These are phyloP conservation scores for Euphorbia peplus DNA, from an alignment of 345 rosid species.

Conservation along the genomic window DNA sequence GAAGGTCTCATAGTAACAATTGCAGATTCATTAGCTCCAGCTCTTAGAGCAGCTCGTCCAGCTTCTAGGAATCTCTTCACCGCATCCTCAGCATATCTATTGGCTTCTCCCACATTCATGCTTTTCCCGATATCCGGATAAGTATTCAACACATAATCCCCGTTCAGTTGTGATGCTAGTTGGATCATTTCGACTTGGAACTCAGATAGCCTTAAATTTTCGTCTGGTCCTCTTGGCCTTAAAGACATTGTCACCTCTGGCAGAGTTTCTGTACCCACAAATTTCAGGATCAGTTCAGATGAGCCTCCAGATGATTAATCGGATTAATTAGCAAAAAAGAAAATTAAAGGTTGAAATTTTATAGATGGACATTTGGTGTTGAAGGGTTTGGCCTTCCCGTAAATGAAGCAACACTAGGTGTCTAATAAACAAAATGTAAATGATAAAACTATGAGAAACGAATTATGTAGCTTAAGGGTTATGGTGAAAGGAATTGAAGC, in stretches of 20 bases:
- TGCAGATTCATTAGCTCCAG: slow-evolving; percentile 92
- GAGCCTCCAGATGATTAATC: no score
- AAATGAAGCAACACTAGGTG: slow-evolving; percentile 4
- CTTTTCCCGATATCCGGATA: slow-evolving; percentile 83
- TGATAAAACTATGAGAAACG: background rate
- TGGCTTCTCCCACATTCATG: slow-evolving; percentile 87
- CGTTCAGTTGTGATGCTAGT: slow-evolving; percentile 92
- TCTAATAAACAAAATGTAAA: background rate
- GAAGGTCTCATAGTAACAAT: slow-evolving; percentile 90
- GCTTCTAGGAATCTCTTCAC: slow-evolving; percentile 91
- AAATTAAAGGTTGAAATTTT: background rate
- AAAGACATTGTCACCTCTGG: slow-evolving; percentile 53
- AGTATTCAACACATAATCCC: slow-evolving; percentile 70
- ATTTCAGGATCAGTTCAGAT: slow-evolving; percentile 14
- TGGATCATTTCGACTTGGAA: slow-evolving; percentile 95
- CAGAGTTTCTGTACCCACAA: slow-evolving; percentile 59
- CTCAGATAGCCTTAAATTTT: slow-evolving; percentile 71
- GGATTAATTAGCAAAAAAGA: no score
- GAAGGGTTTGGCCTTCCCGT: background rate
- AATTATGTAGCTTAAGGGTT: background rate
- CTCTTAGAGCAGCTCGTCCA: slow-evolving; percentile 76
- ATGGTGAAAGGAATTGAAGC: slow-evolving; percentile 17
- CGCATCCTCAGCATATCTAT: slow-evolving; percentile 83
- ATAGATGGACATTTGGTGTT: background rate
- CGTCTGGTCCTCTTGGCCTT: slow-evolving; percentile 78